Evolutionary conservation across 805 yeast species (phyloP).

Genomic region (Wickerhamomyces chaumierensis): DNA sequence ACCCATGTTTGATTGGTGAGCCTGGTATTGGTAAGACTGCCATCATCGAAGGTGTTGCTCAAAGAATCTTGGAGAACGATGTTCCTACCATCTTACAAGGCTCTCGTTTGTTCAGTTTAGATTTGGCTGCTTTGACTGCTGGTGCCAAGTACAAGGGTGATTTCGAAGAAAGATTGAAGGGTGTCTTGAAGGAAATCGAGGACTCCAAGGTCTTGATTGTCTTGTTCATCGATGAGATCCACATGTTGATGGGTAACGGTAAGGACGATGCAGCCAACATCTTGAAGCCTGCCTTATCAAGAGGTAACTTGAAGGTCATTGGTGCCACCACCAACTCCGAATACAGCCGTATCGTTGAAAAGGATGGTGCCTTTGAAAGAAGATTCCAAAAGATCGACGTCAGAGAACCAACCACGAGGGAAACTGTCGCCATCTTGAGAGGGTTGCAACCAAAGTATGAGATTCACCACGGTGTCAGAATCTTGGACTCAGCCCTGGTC

Average conservation of each 20-base stretch:
- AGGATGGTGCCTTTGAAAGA: conserved; percentile 98
- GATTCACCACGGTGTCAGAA: conserved; percentile 95
- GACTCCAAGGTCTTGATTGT: conserved; percentile 78
- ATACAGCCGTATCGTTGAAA: conserved; percentile 84
- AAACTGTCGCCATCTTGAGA: conserved; percentile 91
- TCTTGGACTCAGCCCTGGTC: conserved; percentile 87
- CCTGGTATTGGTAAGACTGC: conserved; percentile 99
- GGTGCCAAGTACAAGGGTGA: conserved; percentile 99
- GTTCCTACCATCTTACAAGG: conserved; percentile 81
- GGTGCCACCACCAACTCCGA: conserved; percentile 97
- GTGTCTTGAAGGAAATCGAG: conserved; percentile 89
- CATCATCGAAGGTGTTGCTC: conserved; percentile 97
- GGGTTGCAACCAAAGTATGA: conserved; percentile 94
- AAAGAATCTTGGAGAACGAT: conserved; percentile 89
- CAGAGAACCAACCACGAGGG: conserved; percentile 83
- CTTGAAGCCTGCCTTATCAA: conserved; percentile 92
- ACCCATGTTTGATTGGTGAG: conserved; percentile 94
- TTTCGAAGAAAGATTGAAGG: conserved; percentile 95
- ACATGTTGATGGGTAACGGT: conserved; percentile 99
- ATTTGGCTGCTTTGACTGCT: conserved; percentile 92
- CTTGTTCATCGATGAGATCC: conserved; percentile 93
- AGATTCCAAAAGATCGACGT: conserved; percentile 97
- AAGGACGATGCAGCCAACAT: conserved; percentile 94
- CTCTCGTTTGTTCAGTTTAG: conserved; percentile 77
- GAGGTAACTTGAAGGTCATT: conserved; percentile 93